Evolutionary conservation across 2,329 filamentous ascomycete genomes (phyloP).

Genomic region (Drechslerella coelobrocha): DNA sequence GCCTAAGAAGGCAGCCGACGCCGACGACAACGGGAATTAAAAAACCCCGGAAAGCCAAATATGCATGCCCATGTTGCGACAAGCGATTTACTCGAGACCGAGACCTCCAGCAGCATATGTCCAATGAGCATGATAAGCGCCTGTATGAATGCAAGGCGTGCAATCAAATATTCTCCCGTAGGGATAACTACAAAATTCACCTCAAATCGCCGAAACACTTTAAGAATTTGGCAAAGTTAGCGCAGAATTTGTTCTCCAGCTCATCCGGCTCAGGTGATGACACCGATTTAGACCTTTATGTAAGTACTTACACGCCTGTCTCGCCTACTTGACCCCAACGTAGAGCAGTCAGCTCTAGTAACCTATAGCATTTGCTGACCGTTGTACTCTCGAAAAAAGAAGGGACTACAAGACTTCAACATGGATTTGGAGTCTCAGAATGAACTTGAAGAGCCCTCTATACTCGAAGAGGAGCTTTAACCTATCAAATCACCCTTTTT

Average conservation of each 20-base stretch:
- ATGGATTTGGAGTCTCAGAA: slow-evolving; percentile 2
- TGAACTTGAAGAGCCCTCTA: not conserved
- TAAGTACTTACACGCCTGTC: too few relatives aligned
- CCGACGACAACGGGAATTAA: slow-evolving; percentile 4
- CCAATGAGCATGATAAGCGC: slow-evolving; percentile 16
- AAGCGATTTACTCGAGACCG: slow-evolving; percentile 19
- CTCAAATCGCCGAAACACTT: slow-evolving; percentile 6
- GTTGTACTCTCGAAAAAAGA: slow-evolving; percentile 2
- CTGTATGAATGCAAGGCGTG: slow-evolving; percentile 26
- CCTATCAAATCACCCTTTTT: too few relatives aligned
- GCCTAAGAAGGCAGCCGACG: not conserved
- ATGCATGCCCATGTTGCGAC: slow-evolving; percentile 11
- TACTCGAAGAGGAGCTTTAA: not conserved
- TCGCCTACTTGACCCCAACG: too few relatives aligned
- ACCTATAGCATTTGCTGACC: too few relatives aligned
- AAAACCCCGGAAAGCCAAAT: slow-evolving; percentile 9
- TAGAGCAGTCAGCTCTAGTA: too few relatives aligned
- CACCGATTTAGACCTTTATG: too few relatives aligned
- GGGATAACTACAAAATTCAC: slow-evolving; percentile 27
- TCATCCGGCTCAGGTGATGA: not conserved
- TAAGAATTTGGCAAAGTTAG: slow-evolving; percentile 2
- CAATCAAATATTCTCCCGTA: not conserved
- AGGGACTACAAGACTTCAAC: slow-evolving; percentile 10
- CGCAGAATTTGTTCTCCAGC: not conserved
- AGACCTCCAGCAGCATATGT: slow-evolving; percentile 24